These are phyloP conservation scores for Monosporascus sp. DNA, from an alignment of 2,329 filamentous ascomycete species.

Conservation along the genomic window DNA sequence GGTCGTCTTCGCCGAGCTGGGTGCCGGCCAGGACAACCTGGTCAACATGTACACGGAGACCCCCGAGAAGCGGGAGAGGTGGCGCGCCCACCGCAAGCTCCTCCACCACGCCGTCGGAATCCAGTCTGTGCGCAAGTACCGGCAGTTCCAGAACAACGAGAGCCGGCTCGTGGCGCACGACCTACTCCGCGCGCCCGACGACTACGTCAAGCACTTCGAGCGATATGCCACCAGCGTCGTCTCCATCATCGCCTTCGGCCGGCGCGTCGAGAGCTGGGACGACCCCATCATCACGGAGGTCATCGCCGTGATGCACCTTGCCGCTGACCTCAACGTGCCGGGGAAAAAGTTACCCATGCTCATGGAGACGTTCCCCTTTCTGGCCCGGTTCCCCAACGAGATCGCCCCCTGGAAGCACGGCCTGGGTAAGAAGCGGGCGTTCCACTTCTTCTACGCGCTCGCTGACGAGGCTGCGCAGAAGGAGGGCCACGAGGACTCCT, in stretches of 20 bases:
- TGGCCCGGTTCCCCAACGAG: conserved; percentile 42
- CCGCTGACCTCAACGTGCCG: conserved; percentile 49
- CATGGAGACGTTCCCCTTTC: conserved; percentile 49
- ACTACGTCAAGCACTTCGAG: conserved; percentile 50
- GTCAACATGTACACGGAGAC: conserved; percentile 39
- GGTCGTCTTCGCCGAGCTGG: conserved; percentile 42
- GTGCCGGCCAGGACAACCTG: conserved; percentile 37
- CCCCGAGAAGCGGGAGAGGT: conserved; percentile 34
- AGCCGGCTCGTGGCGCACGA: conserved; percentile 50
- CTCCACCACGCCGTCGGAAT: conserved; percentile 48
- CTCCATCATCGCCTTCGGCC: conserved; percentile 52
- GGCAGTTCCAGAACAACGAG: conserved; percentile 52
- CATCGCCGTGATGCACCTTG: conserved; percentile 52
- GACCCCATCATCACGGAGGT: conserved; percentile 57
- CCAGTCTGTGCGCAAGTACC: conserved; percentile 50
- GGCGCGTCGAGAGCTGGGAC: conserved; percentile 42
- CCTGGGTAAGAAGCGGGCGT: conserved; percentile 39
- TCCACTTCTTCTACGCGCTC: conserved; percentile 47
- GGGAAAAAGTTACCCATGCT: conserved; percentile 52
- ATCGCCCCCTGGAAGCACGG: conserved; percentile 48
- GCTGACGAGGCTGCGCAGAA: conserved; percentile 43
- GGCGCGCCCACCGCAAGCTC: conserved; percentile 42
- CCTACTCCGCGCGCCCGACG: conserved; percentile 36
- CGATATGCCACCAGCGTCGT: conserved; percentile 49
- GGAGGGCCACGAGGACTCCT: conserved; percentile 31